Evolutionary conservation across 2,329 filamentous ascomycete genomes (phyloP).

Genomic region (Beauveria bassiana): DNA sequence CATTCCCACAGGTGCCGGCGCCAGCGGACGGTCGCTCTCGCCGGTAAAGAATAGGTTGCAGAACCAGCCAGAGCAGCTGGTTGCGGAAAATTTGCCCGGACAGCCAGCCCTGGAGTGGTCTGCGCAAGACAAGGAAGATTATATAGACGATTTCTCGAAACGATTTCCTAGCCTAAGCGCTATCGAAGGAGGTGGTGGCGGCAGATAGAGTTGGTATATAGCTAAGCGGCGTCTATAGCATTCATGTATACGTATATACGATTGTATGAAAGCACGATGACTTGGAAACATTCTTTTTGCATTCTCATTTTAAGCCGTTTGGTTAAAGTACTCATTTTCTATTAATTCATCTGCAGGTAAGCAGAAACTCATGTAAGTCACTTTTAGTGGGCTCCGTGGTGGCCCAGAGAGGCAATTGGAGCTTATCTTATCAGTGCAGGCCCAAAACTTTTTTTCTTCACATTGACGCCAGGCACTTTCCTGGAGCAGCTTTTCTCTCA

Average conservation of each 20-base stretch:
- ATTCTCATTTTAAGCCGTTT: neutral
- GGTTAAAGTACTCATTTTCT: too few relatives aligned
- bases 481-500: neutral
- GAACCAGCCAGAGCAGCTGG: slow-evolving; percentile 28
- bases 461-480: neutral
- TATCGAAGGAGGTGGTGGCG: slow-evolving; percentile 45
- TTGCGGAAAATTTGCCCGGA: slow-evolving; percentile 39
- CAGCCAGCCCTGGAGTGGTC: slow-evolving; percentile 48
- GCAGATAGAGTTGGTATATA: slow-evolving; percentile 5
- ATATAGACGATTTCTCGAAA: slow-evolving; percentile 66
- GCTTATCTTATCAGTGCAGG: slow-evolving; percentile 27
- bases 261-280: neutral
- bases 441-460: slow-evolving; percentile 21
- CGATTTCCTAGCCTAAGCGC: slow-evolving; percentile 78
- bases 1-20: slow-evolving; percentile 32
- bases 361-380: neutral
- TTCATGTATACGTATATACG: slow-evolving; percentile 3
- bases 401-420: neutral
- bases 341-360: too few relatives aligned
- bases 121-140: slow-evolving; percentile 54
- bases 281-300: slow-evolving; percentile 1
- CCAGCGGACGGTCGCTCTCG: slow-evolving; percentile 29
- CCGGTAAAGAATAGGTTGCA: slow-evolving; percentile 33
- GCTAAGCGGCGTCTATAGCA: neutral
- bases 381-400: neutral